A percentile compares a stretch with the other conserved stretches of the same genome.
Evolutionary conservation across 805 yeast genomes (phyloP).

Genomic region (Candida loeiensis): DNA sequence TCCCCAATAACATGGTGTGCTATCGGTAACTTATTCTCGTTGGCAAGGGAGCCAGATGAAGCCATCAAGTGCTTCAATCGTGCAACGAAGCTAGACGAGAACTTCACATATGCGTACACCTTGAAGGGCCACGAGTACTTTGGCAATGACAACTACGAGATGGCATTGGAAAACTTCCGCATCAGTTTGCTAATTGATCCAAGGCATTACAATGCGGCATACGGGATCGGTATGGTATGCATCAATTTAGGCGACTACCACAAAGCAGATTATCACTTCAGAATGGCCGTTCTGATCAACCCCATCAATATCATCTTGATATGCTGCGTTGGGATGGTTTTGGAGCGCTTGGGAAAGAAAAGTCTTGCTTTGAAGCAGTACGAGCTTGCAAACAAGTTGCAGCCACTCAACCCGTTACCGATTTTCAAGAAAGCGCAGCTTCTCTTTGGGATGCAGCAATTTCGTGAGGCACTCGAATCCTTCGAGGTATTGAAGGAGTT

Average conservation of each 20-base stretch:
- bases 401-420: constrained; percentile 83
- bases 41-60: constrained; percentile 80
- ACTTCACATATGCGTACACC: constrained; percentile 84
- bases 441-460: constrained; percentile 66
- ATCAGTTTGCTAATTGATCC: constrained; percentile 72
- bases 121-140: constrained; percentile 91
- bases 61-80: constrained; percentile 84
- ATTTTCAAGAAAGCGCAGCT: constrained; percentile 85
- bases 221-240: constrained; percentile 93
- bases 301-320: constrained; percentile 86
- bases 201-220: constrained; percentile 89
- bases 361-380: constrained; percentile 78
- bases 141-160: constrained; percentile 84
- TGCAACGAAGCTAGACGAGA: constrained; percentile 64
- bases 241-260: constrained; percentile 80
- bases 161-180: constrained; percentile 80
- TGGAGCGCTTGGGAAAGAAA: constrained; percentile 68
- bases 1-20: constrained; percentile 89
- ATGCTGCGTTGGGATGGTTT: constrained; percentile 91
- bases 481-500: constrained; percentile 68
- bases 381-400: constrained; percentile 75
- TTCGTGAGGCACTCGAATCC: constrained; percentile 66
- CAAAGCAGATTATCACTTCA: constrained; percentile 81
- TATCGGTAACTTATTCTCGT: constrained; percentile 82
- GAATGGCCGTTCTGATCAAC: constrained; percentile 83